Evolutionary conservation across 306 rosid species (phyloP), one percentile per base, ranked within the genome.

Genomic region (Macrotyloma uniflorum): DNA sequence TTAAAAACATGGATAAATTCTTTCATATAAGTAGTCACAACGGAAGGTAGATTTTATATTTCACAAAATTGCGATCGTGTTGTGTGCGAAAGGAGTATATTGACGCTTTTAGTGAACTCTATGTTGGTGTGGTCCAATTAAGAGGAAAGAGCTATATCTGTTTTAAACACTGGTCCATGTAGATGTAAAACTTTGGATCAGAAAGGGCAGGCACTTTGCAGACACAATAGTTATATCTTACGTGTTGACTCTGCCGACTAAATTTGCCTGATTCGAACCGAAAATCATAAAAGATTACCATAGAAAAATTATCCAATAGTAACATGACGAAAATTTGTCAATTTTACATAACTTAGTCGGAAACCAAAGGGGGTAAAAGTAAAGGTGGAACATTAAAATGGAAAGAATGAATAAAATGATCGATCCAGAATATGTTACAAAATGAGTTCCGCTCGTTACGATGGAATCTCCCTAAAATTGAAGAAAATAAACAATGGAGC

Each of bases 331-430:
- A 50, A 46, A 76, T 6, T 19, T 11, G 30, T 36, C 63, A 53
- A 53, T 18, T 47, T 32, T 45, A 30, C 38, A 19, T 15, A 22
- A 0, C 6, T 64, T 4, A 6, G 28, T 42, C 26, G 33, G 22
- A 80, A 32, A 10, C 43, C 12, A 18, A 62, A 50, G 24, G 36
- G n/a, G 2, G 10, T 1, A 24, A 38, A 35, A 4, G 28, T 15
- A 32, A 19, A 36, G 18, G 4, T 36, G 24, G 33, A 46, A 15
- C 45, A 79, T 62, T 57, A 57, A 55, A 40, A 85, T 70, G 77
- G 73, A 90, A 93, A 85, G 90, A 89, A 93, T 90, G 89, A 90
- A 93, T 86, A 84, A 88, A 83, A 84, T 86, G 87, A 83, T 70
- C 7, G 58, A 80, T 70, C 80, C 79, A 68, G 47, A 75, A 72